Base-by-base conservation (phyloP, 2,329 filamentous ascomycete species). In the Calonectria hongkongensis region DNA sequence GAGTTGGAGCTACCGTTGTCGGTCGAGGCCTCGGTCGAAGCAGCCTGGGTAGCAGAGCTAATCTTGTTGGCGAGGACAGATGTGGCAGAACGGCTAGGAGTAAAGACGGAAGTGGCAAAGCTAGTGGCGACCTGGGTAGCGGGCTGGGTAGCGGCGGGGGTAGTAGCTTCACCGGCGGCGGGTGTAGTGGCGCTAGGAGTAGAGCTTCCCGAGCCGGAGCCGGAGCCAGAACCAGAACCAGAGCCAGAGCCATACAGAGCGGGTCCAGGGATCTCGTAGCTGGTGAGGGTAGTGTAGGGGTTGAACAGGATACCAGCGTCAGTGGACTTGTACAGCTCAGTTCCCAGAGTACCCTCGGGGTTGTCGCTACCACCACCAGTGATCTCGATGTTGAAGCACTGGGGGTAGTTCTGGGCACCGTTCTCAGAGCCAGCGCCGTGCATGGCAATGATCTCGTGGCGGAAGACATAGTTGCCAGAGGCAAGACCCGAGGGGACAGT, bases 371-470 rank as follows among this genome's bases (percentile, higher is more conserved):
- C 84, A 28, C 81, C 81, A 8, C 87, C 87, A 48, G 83, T 85
- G 70, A 89, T 84, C 75, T 85, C 81, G 39, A 88, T 81, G 78
- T 88, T 88, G 73, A 87, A 80, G 79, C 87, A 89, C 82, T 87
- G 85, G 39, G 87, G 87, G 78, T 89, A 89, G 75, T 85, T 84
- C 81, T 89, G 87, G 5, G 87, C 87, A 41, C 86, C 87, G 74
- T 86, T 85, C 72, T 85, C 84, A 25, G 62, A 70, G 63, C 71
- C 71, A 39, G 71, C 71, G 27, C 71, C 71, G 71, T 73, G 71
- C 71, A 73, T 73, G 63, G 71, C 71, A 54, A 73, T 87, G 74
- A 89, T 87, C 80, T 89, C 88, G 76, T 89, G 88, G 4, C 88
- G 86, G 73, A 89, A 79, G 64, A 89, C 86, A 78, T 89, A 89